These are phyloP conservation scores for Bidens hawaiensis DNA, from an alignment of 140 eudicot genomes.

Conservation along the genomic window DNA sequence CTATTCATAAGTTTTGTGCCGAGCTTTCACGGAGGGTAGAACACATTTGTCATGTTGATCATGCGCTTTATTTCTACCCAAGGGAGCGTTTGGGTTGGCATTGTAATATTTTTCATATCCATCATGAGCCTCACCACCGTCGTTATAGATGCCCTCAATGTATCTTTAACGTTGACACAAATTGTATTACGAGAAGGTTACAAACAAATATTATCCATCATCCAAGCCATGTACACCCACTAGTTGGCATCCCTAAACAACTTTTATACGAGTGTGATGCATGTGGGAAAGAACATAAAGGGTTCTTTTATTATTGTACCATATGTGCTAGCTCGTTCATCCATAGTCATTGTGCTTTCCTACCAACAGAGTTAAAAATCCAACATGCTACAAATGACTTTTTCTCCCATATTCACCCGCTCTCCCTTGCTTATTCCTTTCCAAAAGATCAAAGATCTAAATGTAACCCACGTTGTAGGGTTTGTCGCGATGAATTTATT, in stretches of 20 bases:
- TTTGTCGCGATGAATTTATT: neutral
- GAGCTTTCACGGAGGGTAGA: neutral
- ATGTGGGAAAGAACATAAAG: neutral
- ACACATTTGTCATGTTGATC: neutral
- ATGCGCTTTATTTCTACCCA: neutral
- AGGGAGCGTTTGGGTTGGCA: too few relatives aligned
- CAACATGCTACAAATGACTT: neutral
- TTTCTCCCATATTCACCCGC: neutral
- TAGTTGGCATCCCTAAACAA: neutral
- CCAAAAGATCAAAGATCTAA: neutral
- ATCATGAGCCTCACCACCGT: neutral
- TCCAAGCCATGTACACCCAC: neutral
- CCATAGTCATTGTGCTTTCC: neutral
- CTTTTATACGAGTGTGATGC: neutral
- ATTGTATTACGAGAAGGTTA: neutral
- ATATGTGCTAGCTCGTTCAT: neutral
- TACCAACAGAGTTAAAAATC: neutral
- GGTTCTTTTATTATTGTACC: neutral
- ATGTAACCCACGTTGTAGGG: neutral
- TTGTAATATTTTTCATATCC: neutral
- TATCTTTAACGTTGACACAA: neutral
- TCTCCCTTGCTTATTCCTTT: neutral
- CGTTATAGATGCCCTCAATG: neutral
- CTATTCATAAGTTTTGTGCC: slow-evolving; percentile 6
- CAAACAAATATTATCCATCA: neutral